Evolutionary conservation across 202 grass and related monocot species (phyloP).

Genomic region (Brachypodium distachyon): DNA sequence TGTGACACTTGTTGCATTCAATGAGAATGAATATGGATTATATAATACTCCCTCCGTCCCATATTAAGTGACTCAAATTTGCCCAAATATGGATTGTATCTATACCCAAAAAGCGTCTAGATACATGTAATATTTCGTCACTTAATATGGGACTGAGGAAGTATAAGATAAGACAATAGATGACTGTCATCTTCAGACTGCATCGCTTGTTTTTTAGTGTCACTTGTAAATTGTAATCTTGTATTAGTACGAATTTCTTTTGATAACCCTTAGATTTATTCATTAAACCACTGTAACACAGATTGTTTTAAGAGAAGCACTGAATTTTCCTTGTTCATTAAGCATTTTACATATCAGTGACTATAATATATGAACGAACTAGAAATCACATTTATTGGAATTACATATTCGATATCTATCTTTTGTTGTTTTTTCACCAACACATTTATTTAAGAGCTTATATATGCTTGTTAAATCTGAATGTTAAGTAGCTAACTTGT

Average conservation of each 20-base stretch:
- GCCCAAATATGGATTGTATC: no score
- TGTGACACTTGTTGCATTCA: no score
- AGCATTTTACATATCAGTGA: neutral
- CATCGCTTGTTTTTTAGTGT: no score
- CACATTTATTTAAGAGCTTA: neutral
- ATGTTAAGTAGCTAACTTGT: neutral
- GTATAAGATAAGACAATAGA: no score
- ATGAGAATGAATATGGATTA: no score
- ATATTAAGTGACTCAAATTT: no score
- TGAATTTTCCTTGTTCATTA: neutral
- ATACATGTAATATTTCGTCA: no score
- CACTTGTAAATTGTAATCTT: no score
- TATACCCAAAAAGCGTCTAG: no score
- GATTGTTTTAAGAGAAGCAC: neutral
- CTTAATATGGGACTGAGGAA: no score
- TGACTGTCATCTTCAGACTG: no score
- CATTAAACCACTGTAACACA: neutral
- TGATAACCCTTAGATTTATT: neutral
- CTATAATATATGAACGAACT: neutral
- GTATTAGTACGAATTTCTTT: neutral
- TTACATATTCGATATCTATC: neutral
- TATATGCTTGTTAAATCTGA: slow-evolving; percentile 4
- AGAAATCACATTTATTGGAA: neutral
- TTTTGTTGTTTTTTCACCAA: neutral
- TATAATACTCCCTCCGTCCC: no score